Evolutionary conservation across 345 rosid genomes (phyloP).

Genomic region (Diplotaxis tenuifolia): DNA sequence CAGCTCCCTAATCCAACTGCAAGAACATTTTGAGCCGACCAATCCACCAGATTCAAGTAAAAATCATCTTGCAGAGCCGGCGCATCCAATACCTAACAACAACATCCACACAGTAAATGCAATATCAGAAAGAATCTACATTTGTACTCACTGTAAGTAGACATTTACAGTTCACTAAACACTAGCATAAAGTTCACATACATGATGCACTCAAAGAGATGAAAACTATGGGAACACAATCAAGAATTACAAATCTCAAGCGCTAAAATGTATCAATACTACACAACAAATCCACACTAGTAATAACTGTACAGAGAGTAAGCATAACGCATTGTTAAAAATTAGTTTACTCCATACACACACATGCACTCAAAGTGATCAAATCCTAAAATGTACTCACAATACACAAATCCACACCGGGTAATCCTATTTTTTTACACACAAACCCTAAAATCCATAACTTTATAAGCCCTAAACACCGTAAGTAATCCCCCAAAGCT

Average conservation of each 20-base stretch:
- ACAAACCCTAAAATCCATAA: neutral
- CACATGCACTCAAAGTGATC: slow-evolving; percentile 2
- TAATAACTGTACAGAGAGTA: neutral
- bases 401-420: neutral
- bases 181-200: no score
- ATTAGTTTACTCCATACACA: neutral
- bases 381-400: neutral
- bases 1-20: slow-evolving; percentile 95
- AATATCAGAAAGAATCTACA: neutral
- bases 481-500: neutral
- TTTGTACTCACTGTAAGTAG: neutral
- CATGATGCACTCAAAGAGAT: no score
- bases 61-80: slow-evolving; percentile 99
- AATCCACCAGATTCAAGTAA: slow-evolving; percentile 91
- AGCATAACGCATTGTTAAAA: neutral
- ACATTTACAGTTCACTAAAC: neutral
- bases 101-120: neutral
- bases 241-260: no score
- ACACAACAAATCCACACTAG: neutral
- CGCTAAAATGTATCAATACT: neutral
- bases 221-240: no score
- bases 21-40: slow-evolving; percentile 92
- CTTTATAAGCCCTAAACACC: neutral
- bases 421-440: neutral
- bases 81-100: slow-evolving; percentile 85